Percentiles rank a stretch among this genome's conserved stretches.
These are phyloP conservation scores for Apocynum venetum DNA, from an alignment of 257 asterid genomes.

Conservation along the genomic window DNA sequence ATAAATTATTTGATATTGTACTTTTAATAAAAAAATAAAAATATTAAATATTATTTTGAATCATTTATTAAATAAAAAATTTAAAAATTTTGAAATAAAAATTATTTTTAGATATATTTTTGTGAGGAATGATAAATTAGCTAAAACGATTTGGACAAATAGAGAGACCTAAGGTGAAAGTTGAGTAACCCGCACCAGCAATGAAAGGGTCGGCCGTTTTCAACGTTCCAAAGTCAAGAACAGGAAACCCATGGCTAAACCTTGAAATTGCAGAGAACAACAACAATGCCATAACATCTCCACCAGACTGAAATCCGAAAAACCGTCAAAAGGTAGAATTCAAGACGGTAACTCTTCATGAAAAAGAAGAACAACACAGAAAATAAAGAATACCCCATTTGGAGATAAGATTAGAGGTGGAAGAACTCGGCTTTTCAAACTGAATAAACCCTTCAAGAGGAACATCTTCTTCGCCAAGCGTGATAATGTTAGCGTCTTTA, in stretches of 20 bases:
- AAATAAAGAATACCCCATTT: constrained; percentile 56
- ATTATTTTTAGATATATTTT: too few species aligned
- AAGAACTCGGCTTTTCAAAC: constrained; percentile 59
- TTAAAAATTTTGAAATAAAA: too few species aligned
- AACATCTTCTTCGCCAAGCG: constrained; percentile 54
- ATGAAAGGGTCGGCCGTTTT: constrained; percentile 84
- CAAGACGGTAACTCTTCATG: not conserved
- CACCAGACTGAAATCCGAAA: constrained; percentile 42
- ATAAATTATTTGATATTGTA: too few species aligned
- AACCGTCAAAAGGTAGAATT: not conserved
- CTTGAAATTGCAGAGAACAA: constrained; percentile 85
- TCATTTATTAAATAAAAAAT: too few species aligned
- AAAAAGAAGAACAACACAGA: not conserved
- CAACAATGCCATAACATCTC: constrained; percentile 39
- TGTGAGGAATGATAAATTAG: not conserved
- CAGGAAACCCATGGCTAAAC: constrained; percentile 75
- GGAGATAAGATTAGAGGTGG: constrained; percentile 28
- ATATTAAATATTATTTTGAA: too few species aligned
- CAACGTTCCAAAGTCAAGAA: constrained; percentile 53
- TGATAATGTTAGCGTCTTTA: constrained; percentile 29
- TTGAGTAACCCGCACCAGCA: constrained; percentile 46
- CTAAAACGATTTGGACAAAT: constrained; percentile 2
- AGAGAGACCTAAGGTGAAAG: not conserved
- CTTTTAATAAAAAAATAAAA: too few species aligned
- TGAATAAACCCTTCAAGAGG: constrained; percentile 85